phyloP scores from a whole-genome alignment of 73 alveolate species.

The Uronychia binucleata region DNA sequence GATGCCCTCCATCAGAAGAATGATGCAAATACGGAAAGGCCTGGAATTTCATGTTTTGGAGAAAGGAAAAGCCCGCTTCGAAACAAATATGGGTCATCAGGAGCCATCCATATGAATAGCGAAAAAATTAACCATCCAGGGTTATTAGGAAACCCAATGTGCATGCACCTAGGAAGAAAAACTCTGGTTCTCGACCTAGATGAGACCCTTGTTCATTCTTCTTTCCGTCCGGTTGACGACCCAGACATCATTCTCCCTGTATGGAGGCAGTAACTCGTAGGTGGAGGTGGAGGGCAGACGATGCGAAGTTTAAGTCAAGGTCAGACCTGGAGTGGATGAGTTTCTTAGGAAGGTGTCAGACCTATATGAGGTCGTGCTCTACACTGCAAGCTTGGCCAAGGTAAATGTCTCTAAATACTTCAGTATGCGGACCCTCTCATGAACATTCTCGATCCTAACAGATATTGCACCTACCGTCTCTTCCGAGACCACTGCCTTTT shows the following conservation, averaged over 20 bases:
- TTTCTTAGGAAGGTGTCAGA: slow-evolving; percentile 17
- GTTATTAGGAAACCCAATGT: too few species aligned
- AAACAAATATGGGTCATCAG: too few species aligned
- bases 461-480: slow-evolving; percentile 37
- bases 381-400: slow-evolving; percentile 31
- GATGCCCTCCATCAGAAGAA: too few species aligned
- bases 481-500: slow-evolving; percentile 69
- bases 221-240: slow-evolving; percentile 42
- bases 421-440: slow-evolving; percentile 76
- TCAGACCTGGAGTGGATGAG: slow-evolving; percentile 10
- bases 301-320: slow-evolving; percentile 6
- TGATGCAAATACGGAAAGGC: too few species aligned
- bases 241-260: slow-evolving; percentile 42
- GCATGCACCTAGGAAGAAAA: slow-evolving; percentile 40
- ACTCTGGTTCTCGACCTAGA: slow-evolving; percentile 72
- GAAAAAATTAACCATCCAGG: too few species aligned
- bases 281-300: slow-evolving; percentile 37
- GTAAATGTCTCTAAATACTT: neutral
- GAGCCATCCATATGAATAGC: too few species aligned
- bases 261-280: too few species aligned
- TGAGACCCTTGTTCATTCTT: slow-evolving; percentile 82
- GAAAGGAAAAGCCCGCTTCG: too few species aligned
- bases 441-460: slow-evolving; percentile 60
- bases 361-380: slow-evolving; percentile 29
- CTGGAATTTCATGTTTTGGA: too few species aligned